Percentiles rank a stretch among this genome's conserved stretches.
phyloP scores from a whole-genome alignment of 805 yeast species.

The Gaillardinia entomophila region DNA sequence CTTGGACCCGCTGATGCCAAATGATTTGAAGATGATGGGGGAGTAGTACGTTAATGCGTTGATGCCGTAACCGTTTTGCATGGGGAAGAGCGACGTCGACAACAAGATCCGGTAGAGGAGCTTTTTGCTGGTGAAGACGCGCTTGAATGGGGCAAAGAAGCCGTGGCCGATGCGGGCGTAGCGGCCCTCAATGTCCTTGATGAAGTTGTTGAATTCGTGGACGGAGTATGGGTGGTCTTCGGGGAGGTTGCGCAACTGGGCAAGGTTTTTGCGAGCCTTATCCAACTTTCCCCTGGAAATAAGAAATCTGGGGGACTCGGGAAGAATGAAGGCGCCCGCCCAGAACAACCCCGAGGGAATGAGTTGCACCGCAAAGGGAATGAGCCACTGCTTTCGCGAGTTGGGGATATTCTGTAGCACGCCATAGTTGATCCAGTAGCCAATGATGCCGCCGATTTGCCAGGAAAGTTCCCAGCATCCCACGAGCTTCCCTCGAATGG shows the following conservation, averaged over 20 bases:
- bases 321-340: conserved; percentile 31
- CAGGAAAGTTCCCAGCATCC: conserved; percentile 46
- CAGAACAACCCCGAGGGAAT: conserved; percentile 41
- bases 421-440: conserved; percentile 48
- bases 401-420: conserved; percentile 29
- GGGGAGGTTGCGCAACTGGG: conserved; percentile 33
- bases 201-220: conserved; percentile 30
- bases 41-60: conserved; percentile 49
- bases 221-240: conserved; percentile 33
- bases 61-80: conserved; percentile 45
- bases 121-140: conserved; percentile 21
- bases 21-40: conserved; percentile 44
- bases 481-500: conserved; percentile 40
- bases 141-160: conserved; percentile 33
- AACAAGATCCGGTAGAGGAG: conserved; percentile 31
- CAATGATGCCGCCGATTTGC: conserved; percentile 44
- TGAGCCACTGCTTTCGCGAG: conserved; percentile 37
- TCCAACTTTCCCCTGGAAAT: conserved; percentile 28
- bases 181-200: conserved; percentile 16
- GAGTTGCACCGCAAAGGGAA: conserved; percentile 43
- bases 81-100: conserved; percentile 32
- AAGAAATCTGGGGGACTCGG: conserved; percentile 44
- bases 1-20: conserved; percentile 42
- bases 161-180: conserved; percentile 29
- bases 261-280: conserved; percentile 26